These are phyloP conservation scores for Fusarium brevicatenulatum DNA, from an alignment of 2,329 filamentous ascomycete species.

Conservation along the genomic window DNA sequence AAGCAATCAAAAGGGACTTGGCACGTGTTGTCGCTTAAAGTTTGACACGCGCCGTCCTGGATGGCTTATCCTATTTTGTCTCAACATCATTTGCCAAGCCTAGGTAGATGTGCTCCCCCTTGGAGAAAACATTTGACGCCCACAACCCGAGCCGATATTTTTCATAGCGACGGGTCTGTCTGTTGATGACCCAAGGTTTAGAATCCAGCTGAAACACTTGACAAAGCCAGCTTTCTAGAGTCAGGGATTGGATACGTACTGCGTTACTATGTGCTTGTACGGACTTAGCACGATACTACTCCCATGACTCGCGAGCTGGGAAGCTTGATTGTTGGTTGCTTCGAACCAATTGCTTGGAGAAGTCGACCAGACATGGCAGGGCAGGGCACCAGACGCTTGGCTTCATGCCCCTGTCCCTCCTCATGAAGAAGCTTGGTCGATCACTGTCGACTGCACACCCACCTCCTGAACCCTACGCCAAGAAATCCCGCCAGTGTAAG, in stretches of 20 bases:
- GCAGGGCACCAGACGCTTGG: conserved; percentile 34
- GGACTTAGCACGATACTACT: conserved; percentile 17
- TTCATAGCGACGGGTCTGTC: conserved; percentile 7
- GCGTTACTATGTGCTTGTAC: conserved; percentile 7
- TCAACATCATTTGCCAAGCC: conserved; percentile 26
- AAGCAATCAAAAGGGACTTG: conserved; percentile 37
- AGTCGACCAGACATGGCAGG: conserved; percentile 16
- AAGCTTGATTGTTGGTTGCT: conserved; percentile 34
- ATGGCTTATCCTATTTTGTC: conserved; percentile 33
- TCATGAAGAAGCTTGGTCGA: conserved; percentile 42
- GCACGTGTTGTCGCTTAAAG: conserved; percentile 44
- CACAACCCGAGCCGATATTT: conserved; percentile 2
- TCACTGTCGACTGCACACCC: conserved; percentile 30
- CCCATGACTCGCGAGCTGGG: conserved; percentile 26
- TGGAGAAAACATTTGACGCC: conserved; percentile 10
- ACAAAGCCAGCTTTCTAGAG: neutral
- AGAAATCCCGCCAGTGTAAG: conserved; percentile 43
- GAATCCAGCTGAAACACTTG: conserved; percentile 25
- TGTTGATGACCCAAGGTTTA: neutral
- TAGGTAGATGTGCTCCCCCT: conserved; percentile 3
- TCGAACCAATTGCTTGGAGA: conserved; percentile 27
- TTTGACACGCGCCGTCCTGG: conserved; percentile 39
- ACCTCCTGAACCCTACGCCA: conserved; percentile 35
- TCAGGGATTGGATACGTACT: conserved; percentile 8
- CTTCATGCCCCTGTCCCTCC: conserved; percentile 32